A percentile compares a stretch with the other conserved stretches of the same genome.
Evolutionary conservation across 257 asterid genomes (phyloP).

Genomic region (Fraxinus cuspidata): DNA sequence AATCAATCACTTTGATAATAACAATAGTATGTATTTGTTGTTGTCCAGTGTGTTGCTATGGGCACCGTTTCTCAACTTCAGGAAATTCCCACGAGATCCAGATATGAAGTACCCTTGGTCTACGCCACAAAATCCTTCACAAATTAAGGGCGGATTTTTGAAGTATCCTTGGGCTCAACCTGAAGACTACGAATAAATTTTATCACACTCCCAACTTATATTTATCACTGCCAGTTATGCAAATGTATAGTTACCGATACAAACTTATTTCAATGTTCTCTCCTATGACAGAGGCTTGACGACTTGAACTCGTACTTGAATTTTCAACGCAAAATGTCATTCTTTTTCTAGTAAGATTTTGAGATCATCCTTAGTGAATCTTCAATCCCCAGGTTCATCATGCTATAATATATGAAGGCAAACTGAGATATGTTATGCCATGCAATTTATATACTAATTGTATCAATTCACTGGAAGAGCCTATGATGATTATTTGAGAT

Average conservation of each 20-base stretch:
- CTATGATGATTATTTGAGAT: too few species aligned
- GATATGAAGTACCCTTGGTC: conserved; percentile 83
- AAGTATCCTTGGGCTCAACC: conserved; percentile 79
- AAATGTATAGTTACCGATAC: not conserved
- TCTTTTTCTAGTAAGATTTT: not conserved
- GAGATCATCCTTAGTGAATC: not conserved
- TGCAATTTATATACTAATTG: not conserved
- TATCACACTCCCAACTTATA: too few species aligned
- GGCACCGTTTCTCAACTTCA: conserved; percentile 91
- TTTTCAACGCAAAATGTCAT: not conserved
- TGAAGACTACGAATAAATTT: conserved; percentile 66
- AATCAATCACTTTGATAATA: too few species aligned
- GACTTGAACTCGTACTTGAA: too few species aligned
- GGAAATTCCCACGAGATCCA: conserved; percentile 59
- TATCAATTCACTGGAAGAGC: not conserved
- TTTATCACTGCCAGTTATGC: not conserved
- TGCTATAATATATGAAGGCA: too few species aligned
- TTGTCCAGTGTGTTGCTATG: conserved; percentile 45
- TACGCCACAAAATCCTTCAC: conserved; percentile 58
- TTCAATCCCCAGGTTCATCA: not conserved
- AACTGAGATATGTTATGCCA: too few species aligned
- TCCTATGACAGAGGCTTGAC: too few species aligned
- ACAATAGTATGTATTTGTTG: too few species aligned
- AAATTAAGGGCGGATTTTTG: conserved; percentile 48
- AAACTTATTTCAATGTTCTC: too few species aligned